Base-by-base conservation (phyloP, 148 eudicot species). In the Amaranthus cruentus region DNA sequence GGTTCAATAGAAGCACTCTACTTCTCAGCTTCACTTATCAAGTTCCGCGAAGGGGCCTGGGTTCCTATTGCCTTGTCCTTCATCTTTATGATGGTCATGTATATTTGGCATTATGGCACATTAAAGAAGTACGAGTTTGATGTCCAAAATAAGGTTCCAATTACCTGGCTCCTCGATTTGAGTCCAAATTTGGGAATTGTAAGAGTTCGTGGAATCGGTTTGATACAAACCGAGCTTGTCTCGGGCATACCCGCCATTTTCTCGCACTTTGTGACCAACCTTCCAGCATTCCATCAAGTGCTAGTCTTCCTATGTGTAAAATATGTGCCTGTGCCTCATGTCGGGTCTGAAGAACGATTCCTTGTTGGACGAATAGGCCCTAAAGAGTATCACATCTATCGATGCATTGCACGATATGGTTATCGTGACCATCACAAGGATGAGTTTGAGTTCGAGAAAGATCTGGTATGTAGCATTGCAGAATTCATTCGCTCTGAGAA, bases 241-340 rank as follows among this genome's bases (percentile, higher is more conserved):
- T 83, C 98, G 0, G 97, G 98, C n/a, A 86, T 95, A 76, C 98
- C 98, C 0, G 91, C 98, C 38, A 90, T 95, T 75, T 95, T 95
- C 86, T 91, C 98, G 5, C 98, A 95, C 60, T 91, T 95, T 59
- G 93, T 95, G 65, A 91, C 98, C 51, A 95, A 95, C 65, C 91
- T 95, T 46, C 98, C 97, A 0, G 98, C 98, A 54, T 95, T 95
- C 79, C 98, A 95, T 75, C 97, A 95, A 70, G 90, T 95, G 48
- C 75, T 95, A 6, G 91, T 95, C 68, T 87, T 91, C 80, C 77
- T 90, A n/a, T 95, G 97, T 59, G 76, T 95, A 56, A 95, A 95
- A 75, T 82, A 82, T 3, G 97, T 95, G 48, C 91, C 97, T 0
- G 93, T 91, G 46, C 97, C 98, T 47, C 98, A 91, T 8, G 97